Evolutionary conservation across 768 basidiomycete species (phyloP).

Genomic region (Lactarius tabidus): DNA sequence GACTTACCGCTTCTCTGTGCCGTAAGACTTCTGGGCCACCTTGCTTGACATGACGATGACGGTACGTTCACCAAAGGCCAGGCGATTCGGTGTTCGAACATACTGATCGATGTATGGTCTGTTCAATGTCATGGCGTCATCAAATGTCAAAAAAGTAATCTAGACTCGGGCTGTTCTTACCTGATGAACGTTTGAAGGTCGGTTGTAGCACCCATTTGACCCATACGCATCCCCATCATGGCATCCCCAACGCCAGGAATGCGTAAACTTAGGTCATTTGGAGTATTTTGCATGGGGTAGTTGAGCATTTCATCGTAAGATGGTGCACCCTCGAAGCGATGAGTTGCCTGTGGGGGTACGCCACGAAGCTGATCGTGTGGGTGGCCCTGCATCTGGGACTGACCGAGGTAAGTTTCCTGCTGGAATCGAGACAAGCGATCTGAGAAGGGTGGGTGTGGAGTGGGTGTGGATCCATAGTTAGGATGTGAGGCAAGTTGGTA

Average conservation of each 20-base stretch:
- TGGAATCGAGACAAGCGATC: slow-evolving; percentile 54
- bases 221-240: slow-evolving; percentile 58
- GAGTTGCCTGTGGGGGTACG: slow-evolving; percentile 69
- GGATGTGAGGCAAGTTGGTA: slow-evolving; percentile 46
- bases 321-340: slow-evolving; percentile 48
- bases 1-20: slow-evolving; percentile 86
- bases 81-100: slow-evolving; percentile 75
- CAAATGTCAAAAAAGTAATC: background rate
- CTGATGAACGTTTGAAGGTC: slow-evolving; percentile 81
- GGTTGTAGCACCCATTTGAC: slow-evolving; percentile 51
- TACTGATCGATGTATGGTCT: slow-evolving; percentile 86
- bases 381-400: slow-evolving; percentile 52
- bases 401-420: slow-evolving; percentile 50
- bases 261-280: slow-evolving; percentile 54
- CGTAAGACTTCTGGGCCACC: slow-evolving; percentile 96
- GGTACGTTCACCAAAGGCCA: slow-evolving; percentile 89
- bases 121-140: slow-evolving; percentile 22
- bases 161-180: slow-evolving; percentile 36
- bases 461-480: slow-evolving; percentile 38
- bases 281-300: slow-evolving; percentile 50
- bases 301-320: slow-evolving; percentile 57
- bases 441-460: slow-evolving; percentile 45
- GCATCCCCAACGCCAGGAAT: slow-evolving; percentile 62
- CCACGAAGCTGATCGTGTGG: slow-evolving; percentile 57
- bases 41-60: slow-evolving; percentile 97